Evolutionary conservation across 2,329 filamentous ascomycete genomes (phyloP), one percentile per base, ranked within the genome.

Genomic region (Amauroascus niger): DNA sequence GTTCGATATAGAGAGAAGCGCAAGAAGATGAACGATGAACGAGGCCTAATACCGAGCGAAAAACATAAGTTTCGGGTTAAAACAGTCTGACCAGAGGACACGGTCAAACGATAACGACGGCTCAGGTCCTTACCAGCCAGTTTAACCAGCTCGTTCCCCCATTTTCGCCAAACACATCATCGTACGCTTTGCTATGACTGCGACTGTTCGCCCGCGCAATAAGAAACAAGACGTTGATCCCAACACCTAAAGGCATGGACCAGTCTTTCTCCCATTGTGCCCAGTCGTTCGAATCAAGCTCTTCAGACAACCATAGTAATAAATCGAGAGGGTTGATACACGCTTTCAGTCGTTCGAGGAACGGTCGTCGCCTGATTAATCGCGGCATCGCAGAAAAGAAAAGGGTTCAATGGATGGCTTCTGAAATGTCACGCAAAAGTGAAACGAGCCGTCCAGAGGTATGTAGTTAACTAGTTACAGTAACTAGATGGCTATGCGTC

Each of bases 221-320:
- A 52, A 96, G 75, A 66, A 95, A 91, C 30, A 84, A 61, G 39
- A 95, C 71, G 69, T 97, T 97, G 62, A 90, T 75, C 0, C 67
- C 78, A 26, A 95, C 62, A 4, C 89, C 91, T 16, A 95, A 74
- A 49, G 87, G 83, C 4, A 82, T 80, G 24, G 88, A 86, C 68
- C 88, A 85, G 33, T 82, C 73, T 60, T 87, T 84, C 57, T 82
- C 74, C 57, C 80, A 74, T 18, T 91, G 88, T 61, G 96, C 87
- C 83, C 89, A 94, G 62, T 95, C 87, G 65, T 86, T 84, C 26
- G 88, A 88, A 67, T 96, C 90, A 56, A 98, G 79, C 71, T 95
- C 88, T 67, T 97, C 91, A 0, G 88, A 94, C 1, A 95, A 71
- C 86, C 88, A 95, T 16, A 98, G 81, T 52, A 93, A 73, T 64